Conservation (phyloP, 257 asterid genomes). For the Primulina tabacum region DNA sequence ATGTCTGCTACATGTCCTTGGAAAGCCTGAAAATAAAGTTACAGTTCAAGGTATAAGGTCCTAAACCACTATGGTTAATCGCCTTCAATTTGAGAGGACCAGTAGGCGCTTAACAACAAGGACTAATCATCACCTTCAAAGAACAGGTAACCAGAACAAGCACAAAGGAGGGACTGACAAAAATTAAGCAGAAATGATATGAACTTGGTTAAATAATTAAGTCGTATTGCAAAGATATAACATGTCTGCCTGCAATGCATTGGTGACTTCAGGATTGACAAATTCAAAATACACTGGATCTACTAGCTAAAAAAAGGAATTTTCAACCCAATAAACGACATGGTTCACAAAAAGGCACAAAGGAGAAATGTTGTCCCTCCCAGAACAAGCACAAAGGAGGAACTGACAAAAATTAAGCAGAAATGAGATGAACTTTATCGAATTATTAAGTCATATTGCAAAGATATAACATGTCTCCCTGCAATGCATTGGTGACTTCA, state of each 20-base stretch:
- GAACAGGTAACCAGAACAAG: background rate
- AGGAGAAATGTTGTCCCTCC: background rate
- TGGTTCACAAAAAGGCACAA: background rate
- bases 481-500: background rate
- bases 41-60: background rate
- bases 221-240: background rate
- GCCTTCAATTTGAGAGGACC: background rate
- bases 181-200: background rate
- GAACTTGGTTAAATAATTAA: background rate
- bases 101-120: background rate
- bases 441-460: background rate
- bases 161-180: background rate
- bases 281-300: background rate
- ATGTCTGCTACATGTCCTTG: background rate
- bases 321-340: background rate
- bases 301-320: background rate
- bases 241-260: background rate
- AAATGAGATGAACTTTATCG: background rate
- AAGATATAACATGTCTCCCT: background rate
- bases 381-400: background rate
- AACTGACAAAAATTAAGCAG: background rate
- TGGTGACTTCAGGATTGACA: background rate
- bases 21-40: background rate
- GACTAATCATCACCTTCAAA: background rate
- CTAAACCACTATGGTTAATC: background rate